Evolutionary conservation across 1,284 basidiomycete genomes (phyloP), one percentile per base, ranked within the genome.

Genomic region (Tremellales sp.): DNA sequence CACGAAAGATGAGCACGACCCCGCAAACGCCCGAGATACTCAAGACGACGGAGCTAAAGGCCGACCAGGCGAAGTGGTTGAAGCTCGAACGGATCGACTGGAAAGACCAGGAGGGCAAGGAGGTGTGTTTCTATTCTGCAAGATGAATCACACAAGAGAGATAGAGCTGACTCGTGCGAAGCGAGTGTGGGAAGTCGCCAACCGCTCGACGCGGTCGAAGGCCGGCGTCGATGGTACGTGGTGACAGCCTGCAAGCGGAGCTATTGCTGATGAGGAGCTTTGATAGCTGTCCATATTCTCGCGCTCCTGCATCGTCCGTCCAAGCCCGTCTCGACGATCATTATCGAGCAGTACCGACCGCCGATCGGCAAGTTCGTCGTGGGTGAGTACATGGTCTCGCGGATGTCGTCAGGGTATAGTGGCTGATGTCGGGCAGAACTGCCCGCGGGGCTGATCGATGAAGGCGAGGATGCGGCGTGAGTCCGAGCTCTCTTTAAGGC

Each of bases 281-380:
- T 10, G 22, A 86, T 38, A 73, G 90, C 84, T 46, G 89, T 93
- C 9, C 84, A 88, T 12, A 84, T 95, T 45, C 74, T 94, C 16
- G 81, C 88, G 4, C 73, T 94, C 16, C 76, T 97, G 36, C 80
- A 79, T 79, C 16, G 89, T 82, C 71, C 82, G 75, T 26, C 68
- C 74, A 61, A 60, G 22, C 71, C 69, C 1, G 45, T 65, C 0
- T 86, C 84, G 0, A 91, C 87, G 2, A 79, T 94, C 46, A 77
- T 95, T 51, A 82, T 93, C 55, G 88, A 93, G 66, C 90, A 93
- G 68, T 93, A 83, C 69, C 81, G 89, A 25, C 87, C 89, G 0
- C 86, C 89, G 0, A 78, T 87, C 27, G 84, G 79, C 54, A 82
- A 81, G 48, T 78, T 79, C 50, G 79, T 87, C 48, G 77, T 92